phyloP scores from a whole-genome alignment of 768 basidiomycete genomes.

The Filobasidium wieringae region DNA sequence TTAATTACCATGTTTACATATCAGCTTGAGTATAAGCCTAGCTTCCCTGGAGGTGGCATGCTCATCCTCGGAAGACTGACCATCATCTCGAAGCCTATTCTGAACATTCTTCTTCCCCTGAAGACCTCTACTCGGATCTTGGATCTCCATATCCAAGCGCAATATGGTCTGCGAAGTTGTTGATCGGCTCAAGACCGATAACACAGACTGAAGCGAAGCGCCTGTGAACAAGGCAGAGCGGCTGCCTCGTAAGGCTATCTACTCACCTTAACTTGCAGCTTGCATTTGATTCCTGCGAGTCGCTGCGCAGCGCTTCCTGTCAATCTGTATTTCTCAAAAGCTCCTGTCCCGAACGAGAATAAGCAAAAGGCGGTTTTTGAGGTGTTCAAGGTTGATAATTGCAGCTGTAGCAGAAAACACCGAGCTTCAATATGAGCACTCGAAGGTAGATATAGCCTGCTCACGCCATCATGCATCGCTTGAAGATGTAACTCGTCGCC shows the following conservation, averaged over 20 bases:
- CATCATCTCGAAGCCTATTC: not conserved
- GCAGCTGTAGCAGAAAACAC: conserved; percentile 20
- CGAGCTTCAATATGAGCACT: not conserved
- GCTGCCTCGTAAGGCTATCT: too few species aligned
- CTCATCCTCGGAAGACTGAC: conserved; percentile 20
- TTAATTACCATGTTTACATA: conserved; percentile 36
- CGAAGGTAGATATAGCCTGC: not conserved
- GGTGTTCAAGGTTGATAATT: conserved; percentile 33
- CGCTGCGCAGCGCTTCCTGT: conserved; percentile 17
- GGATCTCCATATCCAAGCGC: conserved; percentile 27
- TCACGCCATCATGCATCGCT: conserved; percentile 27
- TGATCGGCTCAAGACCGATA: conserved; percentile 30
- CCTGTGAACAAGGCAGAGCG: too few species aligned
- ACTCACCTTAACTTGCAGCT: conserved; percentile 34
- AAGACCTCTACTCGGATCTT: conserved; percentile 11
- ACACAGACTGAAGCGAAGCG: conserved; percentile 26
- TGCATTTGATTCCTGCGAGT: conserved; percentile 27
- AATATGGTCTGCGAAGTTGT: conserved; percentile 23
- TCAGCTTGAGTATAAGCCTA: conserved; percentile 27
- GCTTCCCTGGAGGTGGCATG: conserved; percentile 18
- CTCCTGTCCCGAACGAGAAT: conserved; percentile 22
- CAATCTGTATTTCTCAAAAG: conserved; percentile 29
- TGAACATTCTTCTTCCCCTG: conserved; percentile 2
- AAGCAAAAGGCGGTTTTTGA: conserved; percentile 33
- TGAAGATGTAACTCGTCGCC: conserved; percentile 35